Conservation (phyloP, 176 grass and related monocot species). For the Carex scoparia region DNA sequence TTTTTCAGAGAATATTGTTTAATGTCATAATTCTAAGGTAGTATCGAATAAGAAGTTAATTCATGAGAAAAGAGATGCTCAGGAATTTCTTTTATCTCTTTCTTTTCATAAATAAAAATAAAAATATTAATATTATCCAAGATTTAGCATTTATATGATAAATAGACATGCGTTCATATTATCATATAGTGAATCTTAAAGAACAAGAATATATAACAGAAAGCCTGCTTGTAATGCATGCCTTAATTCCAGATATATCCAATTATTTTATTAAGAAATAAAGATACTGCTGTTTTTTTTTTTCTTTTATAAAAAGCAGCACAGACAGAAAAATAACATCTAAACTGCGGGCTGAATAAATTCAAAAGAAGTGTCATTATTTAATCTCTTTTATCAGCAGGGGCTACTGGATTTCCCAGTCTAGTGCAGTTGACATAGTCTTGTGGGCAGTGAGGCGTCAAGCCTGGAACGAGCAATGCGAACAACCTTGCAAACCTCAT, state of each 20-base stretch:
- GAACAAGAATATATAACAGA: background rate
- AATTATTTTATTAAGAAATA: background rate
- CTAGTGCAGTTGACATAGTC: constrained; percentile 82
- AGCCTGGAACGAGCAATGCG: constrained; percentile 52
- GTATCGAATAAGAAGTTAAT: too few species aligned
- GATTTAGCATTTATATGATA: too few species aligned
- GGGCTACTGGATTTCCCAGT: constrained; percentile 19
- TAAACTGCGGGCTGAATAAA: background rate
- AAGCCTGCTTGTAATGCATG: background rate
- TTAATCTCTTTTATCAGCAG: background rate
- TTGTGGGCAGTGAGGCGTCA: constrained; percentile 55
- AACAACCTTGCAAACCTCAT: constrained; percentile 27
- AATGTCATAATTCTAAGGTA: too few species aligned
- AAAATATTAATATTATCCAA: too few species aligned
- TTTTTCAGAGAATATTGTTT: too few species aligned
- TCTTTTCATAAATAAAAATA: too few species aligned
- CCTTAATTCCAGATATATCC: background rate
- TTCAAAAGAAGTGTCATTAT: background rate
- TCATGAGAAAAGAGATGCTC: too few species aligned
- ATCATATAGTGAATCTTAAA: background rate
- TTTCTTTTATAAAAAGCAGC: background rate
- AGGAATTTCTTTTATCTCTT: too few species aligned
- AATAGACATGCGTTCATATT: too few species aligned
- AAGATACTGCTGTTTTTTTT: background rate
- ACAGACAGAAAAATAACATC: background rate